Percentiles rank a stretch among this genome's conserved stretches.
phyloP scores from a whole-genome alignment of 805 yeast species.

The Barnettozyma botsteinii region DNA sequence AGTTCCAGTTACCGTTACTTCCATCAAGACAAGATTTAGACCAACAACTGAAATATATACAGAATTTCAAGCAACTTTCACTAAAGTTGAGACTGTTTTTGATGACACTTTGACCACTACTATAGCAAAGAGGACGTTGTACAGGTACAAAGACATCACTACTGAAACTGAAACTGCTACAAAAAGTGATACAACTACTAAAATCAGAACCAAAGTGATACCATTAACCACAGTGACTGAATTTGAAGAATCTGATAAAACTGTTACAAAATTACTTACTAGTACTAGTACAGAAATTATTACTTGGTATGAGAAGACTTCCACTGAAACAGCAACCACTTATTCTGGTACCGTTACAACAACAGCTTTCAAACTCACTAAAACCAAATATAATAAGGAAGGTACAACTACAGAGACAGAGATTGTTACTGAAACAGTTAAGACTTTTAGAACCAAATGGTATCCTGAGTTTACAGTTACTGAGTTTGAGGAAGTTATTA shows the following conservation, averaged over 20 bases:
- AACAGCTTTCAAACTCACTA: slow-evolving; percentile 16
- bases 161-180: slow-evolving; percentile 14
- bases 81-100: slow-evolving; percentile 14
- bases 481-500: slow-evolving; percentile 21
- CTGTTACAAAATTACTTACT: slow-evolving; percentile 23
- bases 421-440: slow-evolving; percentile 18
- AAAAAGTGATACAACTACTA: slow-evolving; percentile 10
- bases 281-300: slow-evolving; percentile 21
- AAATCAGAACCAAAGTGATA: slow-evolving; percentile 14
- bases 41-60: slow-evolving; percentile 19
- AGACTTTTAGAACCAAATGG: slow-evolving; percentile 17
- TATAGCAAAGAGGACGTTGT: slow-evolving; percentile 18
- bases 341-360: slow-evolving; percentile 8
- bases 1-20: slow-evolving; percentile 18
- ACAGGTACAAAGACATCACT: slow-evolving; percentile 15
- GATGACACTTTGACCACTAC: slow-evolving; percentile 16
- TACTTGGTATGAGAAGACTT: slow-evolving; percentile 8
- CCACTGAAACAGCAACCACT: slow-evolving; percentile 9
- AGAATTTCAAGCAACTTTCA: slow-evolving; percentile 14
- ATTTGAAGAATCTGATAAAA: slow-evolving; percentile 24
- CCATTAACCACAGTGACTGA: slow-evolving; percentile 24
- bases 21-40: slow-evolving; percentile 16
- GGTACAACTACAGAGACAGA: slow-evolving; percentile 15
- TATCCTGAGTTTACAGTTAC: slow-evolving; percentile 22
- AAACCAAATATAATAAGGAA: slow-evolving; percentile 12